These are phyloP conservation scores for Pythium folliculosum DNA, from an alignment of 352 stramenopile genomes.

Conservation along the genomic window DNA sequence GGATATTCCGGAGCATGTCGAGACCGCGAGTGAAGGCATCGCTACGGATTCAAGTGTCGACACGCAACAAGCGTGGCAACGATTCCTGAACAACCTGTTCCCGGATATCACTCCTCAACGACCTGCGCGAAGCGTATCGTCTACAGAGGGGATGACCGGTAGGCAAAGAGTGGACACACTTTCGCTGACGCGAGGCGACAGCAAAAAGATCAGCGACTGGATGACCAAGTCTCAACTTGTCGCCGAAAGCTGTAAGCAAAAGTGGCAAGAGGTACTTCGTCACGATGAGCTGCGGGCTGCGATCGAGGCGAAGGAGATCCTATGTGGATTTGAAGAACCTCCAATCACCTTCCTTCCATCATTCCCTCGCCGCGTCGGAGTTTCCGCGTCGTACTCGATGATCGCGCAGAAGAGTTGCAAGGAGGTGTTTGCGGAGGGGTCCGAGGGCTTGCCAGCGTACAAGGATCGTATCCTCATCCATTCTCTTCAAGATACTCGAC, in stretches of 20 bases:
- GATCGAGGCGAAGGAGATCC: slow-evolving; percentile 82
- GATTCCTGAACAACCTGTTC: slow-evolving; percentile 61
- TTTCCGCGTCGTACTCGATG: slow-evolving; percentile 65
- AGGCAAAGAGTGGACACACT: slow-evolving; percentile 22
- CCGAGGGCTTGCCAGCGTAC: slow-evolving; percentile 43
- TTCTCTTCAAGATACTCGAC: slow-evolving; percentile 63
- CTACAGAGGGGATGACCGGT: neutral
- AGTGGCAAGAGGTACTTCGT: slow-evolving; percentile 76
- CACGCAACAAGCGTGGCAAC: slow-evolving; percentile 32
- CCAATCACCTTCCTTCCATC: slow-evolving; percentile 74
- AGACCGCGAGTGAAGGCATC: neutral
- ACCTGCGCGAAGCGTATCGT: neutral
- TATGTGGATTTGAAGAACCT: slow-evolving; percentile 86
- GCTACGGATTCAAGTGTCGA: slow-evolving; percentile 7
- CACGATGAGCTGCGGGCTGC: slow-evolving; percentile 70
- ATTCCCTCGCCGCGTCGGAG: slow-evolving; percentile 64
- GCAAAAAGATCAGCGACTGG: slow-evolving; percentile 69
- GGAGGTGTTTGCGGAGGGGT: slow-evolving; percentile 52
- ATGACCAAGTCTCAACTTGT: slow-evolving; percentile 65
- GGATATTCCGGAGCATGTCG: slow-evolving; percentile 2
- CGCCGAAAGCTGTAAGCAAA: slow-evolving; percentile 50
- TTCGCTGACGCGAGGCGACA: slow-evolving; percentile 26
- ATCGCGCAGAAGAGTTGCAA: slow-evolving; percentile 57
- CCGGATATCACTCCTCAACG: slow-evolving; percentile 8
- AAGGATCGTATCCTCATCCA: slow-evolving; percentile 76